phyloP scores from a whole-genome alignment of 805 yeast genomes.

The Saccharomycopsis selenospora region DNA sequence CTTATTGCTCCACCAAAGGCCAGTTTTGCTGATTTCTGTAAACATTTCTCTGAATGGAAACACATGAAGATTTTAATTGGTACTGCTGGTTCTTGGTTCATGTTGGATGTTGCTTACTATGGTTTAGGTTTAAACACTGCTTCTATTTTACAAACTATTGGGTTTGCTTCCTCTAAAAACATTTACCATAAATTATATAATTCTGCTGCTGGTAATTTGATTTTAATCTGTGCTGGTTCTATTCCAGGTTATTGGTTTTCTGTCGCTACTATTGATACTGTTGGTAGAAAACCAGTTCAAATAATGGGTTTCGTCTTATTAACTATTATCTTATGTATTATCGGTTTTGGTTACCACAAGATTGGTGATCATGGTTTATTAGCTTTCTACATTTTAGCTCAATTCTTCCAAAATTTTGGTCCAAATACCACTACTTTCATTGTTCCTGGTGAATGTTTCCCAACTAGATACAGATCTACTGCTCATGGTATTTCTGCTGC shows the following conservation, averaged over 20 bases:
- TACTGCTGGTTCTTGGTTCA: slow-evolving; percentile 89
- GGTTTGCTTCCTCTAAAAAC: slow-evolving; percentile 66
- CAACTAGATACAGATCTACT: slow-evolving; percentile 91
- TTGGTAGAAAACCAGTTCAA: slow-evolving; percentile 86
- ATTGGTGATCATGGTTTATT: slow-evolving; percentile 58
- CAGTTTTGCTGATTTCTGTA: slow-evolving; percentile 61
- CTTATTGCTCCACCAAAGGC: slow-evolving; percentile 64
- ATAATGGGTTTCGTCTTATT: slow-evolving; percentile 64
- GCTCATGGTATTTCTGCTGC: slow-evolving; percentile 96
- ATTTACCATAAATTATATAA: slow-evolving; percentile 66
- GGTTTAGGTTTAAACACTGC: slow-evolving; percentile 85
- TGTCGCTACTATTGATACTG: slow-evolving; percentile 67
- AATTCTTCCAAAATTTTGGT: slow-evolving; percentile 87
- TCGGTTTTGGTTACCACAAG: slow-evolving; percentile 80
- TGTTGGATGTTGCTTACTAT: slow-evolving; percentile 83
- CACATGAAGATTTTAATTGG: slow-evolving; percentile 78
- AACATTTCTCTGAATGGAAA: slow-evolving; percentile 80
- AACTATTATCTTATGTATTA: slow-evolving; percentile 65
- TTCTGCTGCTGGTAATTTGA: slow-evolving; percentile 86
- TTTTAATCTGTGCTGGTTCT: slow-evolving; percentile 89
- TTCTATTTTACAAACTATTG: slow-evolving; percentile 71
- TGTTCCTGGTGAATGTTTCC: slow-evolving; percentile 87
- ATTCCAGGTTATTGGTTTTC: slow-evolving; percentile 91
- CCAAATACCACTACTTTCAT: slow-evolving; percentile 90
- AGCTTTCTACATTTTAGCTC: slow-evolving; percentile 71